Evolutionary conservation across 2,329 filamentous ascomycete species (phyloP).

Genomic region (Curvularia verruculosa): DNA sequence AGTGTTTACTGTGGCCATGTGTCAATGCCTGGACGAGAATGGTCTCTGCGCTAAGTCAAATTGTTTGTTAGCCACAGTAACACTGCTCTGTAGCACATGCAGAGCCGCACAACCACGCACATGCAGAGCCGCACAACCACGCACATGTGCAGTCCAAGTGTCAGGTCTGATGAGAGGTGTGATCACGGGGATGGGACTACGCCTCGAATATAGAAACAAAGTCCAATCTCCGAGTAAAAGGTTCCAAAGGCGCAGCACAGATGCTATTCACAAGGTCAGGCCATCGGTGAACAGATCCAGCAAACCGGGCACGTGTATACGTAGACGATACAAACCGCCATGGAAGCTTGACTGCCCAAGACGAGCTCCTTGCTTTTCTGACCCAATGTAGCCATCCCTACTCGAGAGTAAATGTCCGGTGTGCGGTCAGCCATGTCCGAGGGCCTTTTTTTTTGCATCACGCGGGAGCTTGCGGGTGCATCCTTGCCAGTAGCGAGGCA

Average conservation of each 20-base stretch:
- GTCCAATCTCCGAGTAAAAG: conserved; percentile 14
- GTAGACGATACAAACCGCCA: conserved; percentile 22
- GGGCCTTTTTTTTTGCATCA: conserved; percentile 8
- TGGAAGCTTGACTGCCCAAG: conserved; percentile 24
- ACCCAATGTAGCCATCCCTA: conserved; percentile 20
- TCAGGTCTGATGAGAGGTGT: conserved; percentile 1
- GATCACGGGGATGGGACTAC: conserved; percentile 8
- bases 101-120: conserved; percentile 11
- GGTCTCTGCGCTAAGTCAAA: conserved; percentile 1
- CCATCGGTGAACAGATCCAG: conserved; percentile 15
- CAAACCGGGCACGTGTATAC: conserved; percentile 16
- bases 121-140: conserved; percentile 9
- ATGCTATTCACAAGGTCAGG: conserved; percentile 19
- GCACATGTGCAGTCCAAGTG: conserved; percentile 7
- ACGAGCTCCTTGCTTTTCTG: conserved; percentile 19
- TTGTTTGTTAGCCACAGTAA: background rate
- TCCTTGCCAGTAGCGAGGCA: conserved; percentile 3
- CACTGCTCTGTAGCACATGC: background rate
- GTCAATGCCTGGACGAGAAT: background rate
- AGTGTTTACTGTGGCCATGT: conserved; percentile 6
- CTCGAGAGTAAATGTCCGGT: conserved; percentile 10
- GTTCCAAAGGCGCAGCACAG: conserved; percentile 20
- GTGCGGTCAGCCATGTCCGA: conserved; percentile 13
- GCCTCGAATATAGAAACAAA: conserved; percentile 12
- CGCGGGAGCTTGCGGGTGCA: conserved; percentile 12